A percentile compares a stretch with the other conserved stretches of the same genome.
Conservation (phyloP, 2,329 filamentous ascomycete species). For the Fusarium buxicola region DNA sequence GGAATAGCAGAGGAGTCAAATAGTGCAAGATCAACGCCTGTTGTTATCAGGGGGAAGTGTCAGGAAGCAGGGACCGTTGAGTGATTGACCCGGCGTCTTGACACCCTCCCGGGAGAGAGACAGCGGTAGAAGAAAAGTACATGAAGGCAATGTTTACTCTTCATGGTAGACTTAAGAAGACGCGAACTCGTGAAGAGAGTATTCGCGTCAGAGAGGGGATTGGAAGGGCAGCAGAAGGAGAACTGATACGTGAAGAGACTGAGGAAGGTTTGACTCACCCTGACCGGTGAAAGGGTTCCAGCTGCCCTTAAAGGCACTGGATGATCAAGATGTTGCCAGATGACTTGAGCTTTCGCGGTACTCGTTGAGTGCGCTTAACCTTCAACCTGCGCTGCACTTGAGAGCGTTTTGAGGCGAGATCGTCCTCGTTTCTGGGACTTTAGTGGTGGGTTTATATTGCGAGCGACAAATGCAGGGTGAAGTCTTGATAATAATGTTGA, state of each 20-base stretch:
- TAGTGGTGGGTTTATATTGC: slow-evolving; percentile 3
- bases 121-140: neutral
- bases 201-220: slow-evolving; percentile 14
- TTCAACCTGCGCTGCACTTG: slow-evolving; percentile 13
- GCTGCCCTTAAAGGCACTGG: slow-evolving; percentile 31
- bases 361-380: slow-evolving; percentile 18
- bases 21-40: slow-evolving; percentile 40
- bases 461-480: neutral
- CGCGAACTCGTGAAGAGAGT: neutral
- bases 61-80: slow-evolving; percentile 34
- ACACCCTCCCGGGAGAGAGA: slow-evolving; percentile 28
- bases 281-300: slow-evolving; percentile 27
- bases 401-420: slow-evolving; percentile 20
- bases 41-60: slow-evolving; percentile 32
- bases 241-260: slow-evolving; percentile 11
- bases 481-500: slow-evolving; percentile 8
- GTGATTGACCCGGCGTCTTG: slow-evolving; percentile 35
- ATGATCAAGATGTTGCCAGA: slow-evolving; percentile 34
- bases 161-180: neutral
- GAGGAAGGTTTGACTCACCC: slow-evolving; percentile 31
- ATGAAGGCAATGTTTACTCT: neutral
- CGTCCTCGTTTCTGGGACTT: slow-evolving; percentile 23
- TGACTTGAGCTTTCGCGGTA: slow-evolving; percentile 22
- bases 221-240: slow-evolving; percentile 1
- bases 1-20: slow-evolving; percentile 34